Base-by-base conservation (phyloP, 2,329 filamentous ascomycete species). In the Teratosphaeria pseudoeucalypti region DNA sequence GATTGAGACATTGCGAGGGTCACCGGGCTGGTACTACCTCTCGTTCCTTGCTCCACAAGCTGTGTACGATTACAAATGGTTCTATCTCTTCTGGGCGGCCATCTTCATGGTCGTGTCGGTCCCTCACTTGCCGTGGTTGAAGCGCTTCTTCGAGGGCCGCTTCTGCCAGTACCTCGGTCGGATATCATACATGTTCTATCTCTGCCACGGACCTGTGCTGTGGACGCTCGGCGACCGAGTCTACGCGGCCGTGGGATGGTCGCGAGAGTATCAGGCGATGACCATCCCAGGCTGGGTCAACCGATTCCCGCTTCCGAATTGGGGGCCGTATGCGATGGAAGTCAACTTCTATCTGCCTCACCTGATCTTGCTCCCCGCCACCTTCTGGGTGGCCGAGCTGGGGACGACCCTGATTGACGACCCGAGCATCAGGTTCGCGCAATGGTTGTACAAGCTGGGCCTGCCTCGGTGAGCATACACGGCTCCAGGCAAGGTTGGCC, bases 131-230 rank as follows among this genome's bases (percentile, higher is more conserved):
- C 65, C 72, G 4, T 81, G 78, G 78, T 74, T 86, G 16, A 81
- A 79, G 70, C 62, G 71, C 2, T 82, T 85, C 67, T 86, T 87
- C 65, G 84, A 85, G 69, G 75, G 74, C 0, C 74, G 74, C 26
- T 79, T 84, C 65, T 82, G 79, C 66, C 84, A 85, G 66, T 85
- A 85, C 62, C 76, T 87, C 2, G 85, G 84, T 0, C 79, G 80
- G 54, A 77, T 87, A 58, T 86, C 83, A 0, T 88, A 81, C 67
- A 77, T 81, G 1, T 73, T 88, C 10, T 88, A 88, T 70, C 75
- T 87, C 9, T 77, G 86, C 11, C 85, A 88, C 64, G 85, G 85
- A 0, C 84, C 84, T 0, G 70, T 88, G 1, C 72, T 88, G 0
- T 81, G 77, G 76, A 77, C 77, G 0, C 57, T 87, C 1, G 85